Evolutionary conservation across 495 filamentous ascomycete genomes (phyloP).

Genomic region (Neurospora sp.): DNA sequence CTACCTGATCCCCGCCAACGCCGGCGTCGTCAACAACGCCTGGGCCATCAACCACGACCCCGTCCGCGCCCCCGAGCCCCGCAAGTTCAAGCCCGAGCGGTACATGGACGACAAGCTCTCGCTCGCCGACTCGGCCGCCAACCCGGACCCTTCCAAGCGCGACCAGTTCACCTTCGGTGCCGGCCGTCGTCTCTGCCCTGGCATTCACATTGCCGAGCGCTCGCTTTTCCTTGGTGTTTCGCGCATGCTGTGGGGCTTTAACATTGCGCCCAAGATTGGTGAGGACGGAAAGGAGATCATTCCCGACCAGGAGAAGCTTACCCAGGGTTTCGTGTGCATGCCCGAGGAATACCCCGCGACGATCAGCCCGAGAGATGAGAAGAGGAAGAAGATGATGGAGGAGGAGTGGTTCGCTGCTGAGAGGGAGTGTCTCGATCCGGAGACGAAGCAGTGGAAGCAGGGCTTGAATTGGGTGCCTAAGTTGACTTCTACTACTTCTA

Average conservation of each 20-base stretch:
- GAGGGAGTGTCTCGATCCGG: constrained; percentile 21
- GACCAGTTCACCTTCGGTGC: constrained; percentile 46
- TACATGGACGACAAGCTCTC: constrained; percentile 19
- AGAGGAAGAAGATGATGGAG: constrained; percentile 16
- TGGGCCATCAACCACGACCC: constrained; percentile 37
- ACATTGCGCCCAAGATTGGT: constrained; percentile 27
- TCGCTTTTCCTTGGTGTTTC: constrained; percentile 41
- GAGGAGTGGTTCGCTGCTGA: constrained; percentile 28
- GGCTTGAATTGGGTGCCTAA: constrained; percentile 4
- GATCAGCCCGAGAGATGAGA: constrained; percentile 24
- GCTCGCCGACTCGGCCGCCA: constrained; percentile 21
- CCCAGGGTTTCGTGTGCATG: constrained; percentile 36
- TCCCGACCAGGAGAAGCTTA: constrained; percentile 30
- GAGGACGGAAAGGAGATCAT: constrained; percentile 24
- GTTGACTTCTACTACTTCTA: not conserved
- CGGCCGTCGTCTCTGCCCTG: constrained; percentile 50
- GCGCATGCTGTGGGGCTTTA: constrained; percentile 45
- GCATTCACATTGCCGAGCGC: constrained; percentile 48
- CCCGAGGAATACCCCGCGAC: constrained; percentile 26
- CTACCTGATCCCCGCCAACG: constrained; percentile 41
- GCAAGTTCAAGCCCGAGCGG: constrained; percentile 24
- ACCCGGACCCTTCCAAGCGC: constrained; percentile 25
- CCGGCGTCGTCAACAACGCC: constrained; percentile 36
- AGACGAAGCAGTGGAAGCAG: constrained; percentile 19
- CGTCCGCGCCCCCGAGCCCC: constrained; percentile 25